Evolutionary conservation across 1,284 basidiomycete species (phyloP).

Genomic region (Rhodotorula glutinis): DNA sequence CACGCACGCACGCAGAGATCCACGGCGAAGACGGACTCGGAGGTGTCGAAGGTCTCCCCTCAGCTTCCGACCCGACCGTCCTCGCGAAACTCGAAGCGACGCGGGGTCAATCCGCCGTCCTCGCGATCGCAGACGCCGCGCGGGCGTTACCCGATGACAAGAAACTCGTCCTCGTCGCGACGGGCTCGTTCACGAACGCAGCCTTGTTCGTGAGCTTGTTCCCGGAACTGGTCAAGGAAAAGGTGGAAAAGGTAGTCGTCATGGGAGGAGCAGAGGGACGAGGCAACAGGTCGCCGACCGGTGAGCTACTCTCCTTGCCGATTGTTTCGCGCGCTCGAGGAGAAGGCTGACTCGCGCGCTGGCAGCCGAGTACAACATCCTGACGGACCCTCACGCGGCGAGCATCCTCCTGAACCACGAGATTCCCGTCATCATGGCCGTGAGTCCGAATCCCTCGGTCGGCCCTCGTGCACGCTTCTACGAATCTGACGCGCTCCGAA

Average conservation of each 20-base stretch:
- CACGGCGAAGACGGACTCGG: constrained; percentile 74
- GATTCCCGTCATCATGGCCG: constrained; percentile 58
- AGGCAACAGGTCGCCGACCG: constrained; percentile 71
- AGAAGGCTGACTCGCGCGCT: not conserved
- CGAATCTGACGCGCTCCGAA: too few species aligned
- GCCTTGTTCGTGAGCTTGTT: constrained; percentile 70
- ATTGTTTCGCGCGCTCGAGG: not conserved
- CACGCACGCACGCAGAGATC: constrained; percentile 56
- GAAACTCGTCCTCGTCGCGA: constrained; percentile 66
- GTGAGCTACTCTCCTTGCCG: not conserved
- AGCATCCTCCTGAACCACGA: constrained; percentile 62
- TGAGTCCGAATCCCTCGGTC: not conserved
- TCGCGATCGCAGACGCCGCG: constrained; percentile 62
- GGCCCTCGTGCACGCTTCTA: not conserved
- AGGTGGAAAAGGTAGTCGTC: constrained; percentile 71
- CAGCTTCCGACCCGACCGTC: constrained; percentile 5
- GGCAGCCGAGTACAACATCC: constrained; percentile 67
- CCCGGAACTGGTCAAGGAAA: constrained; percentile 62
- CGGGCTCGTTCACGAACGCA: constrained; percentile 76
- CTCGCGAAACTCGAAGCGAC: constrained; percentile 41
- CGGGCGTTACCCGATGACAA: constrained; percentile 39
- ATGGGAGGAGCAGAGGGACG: constrained; percentile 83
- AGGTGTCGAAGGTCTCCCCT: constrained; percentile 67
- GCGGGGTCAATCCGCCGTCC: constrained; percentile 53
- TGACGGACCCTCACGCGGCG: constrained; percentile 65